Percentiles rank a stretch among this genome's conserved stretches.
Evolutionary conservation across 805 yeast species (phyloP).

Genomic region (Zygosaccharomyces pseudorouxii): DNA sequence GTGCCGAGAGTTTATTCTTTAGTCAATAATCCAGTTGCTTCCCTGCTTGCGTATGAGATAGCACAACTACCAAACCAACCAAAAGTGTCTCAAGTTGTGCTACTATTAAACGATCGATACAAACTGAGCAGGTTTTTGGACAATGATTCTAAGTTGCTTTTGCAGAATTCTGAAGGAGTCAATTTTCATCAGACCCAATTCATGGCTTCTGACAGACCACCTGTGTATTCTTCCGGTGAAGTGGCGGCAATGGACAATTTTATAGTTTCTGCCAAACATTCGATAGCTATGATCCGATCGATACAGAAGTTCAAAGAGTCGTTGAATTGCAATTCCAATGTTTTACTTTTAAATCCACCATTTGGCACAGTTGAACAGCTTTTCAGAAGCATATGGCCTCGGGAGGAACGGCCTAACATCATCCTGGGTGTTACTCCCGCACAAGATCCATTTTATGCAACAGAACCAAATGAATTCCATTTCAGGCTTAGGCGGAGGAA

Average conservation of each 20-base stretch:
- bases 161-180: slow-evolving; percentile 21
- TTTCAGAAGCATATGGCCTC: slow-evolving; percentile 50
- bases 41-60: slow-evolving; percentile 43
- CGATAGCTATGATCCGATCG: slow-evolving; percentile 51
- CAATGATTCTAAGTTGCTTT: slow-evolving; percentile 38
- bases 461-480: slow-evolving; percentile 11
- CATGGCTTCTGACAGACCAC: slow-evolving; percentile 34
- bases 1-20: slow-evolving; percentile 39
- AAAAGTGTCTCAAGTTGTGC: slow-evolving; percentile 37
- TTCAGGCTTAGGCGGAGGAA: slow-evolving; percentile 5
- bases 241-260: slow-evolving; percentile 43
- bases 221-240: slow-evolving; percentile 31
- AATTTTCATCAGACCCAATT: slow-evolving; percentile 19
- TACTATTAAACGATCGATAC: slow-evolving; percentile 42
- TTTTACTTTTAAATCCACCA: slow-evolving; percentile 66
- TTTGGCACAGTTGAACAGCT: slow-evolving; percentile 58
- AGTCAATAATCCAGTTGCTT: slow-evolving; percentile 41
- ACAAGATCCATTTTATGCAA: slow-evolving; percentile 5
- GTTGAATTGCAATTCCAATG: slow-evolving; percentile 44
- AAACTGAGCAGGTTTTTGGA: slow-evolving; percentile 40
- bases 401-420: slow-evolving; percentile 47
- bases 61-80: slow-evolving; percentile 39
- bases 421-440: slow-evolving; percentile 43
- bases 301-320: slow-evolving; percentile 42
- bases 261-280: slow-evolving; percentile 56